Evolutionary conservation across 176 grass and related monocot species (phyloP).

Genomic region (Raddia guianensis): DNA sequence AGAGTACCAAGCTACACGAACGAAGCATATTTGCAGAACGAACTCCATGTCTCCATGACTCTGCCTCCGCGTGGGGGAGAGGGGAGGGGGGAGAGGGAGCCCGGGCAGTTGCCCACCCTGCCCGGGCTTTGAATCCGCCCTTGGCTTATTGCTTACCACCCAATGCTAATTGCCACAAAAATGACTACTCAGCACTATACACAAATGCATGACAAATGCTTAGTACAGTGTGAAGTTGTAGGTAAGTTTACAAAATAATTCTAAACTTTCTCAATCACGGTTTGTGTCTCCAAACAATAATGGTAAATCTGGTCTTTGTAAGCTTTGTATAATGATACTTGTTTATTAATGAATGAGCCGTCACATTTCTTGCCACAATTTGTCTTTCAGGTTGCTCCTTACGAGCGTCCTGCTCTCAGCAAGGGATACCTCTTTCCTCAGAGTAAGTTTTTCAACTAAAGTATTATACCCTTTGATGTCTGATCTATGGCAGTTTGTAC

Average conservation of each 20-base stretch:
- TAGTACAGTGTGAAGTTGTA: neutral
- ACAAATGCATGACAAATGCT: neutral
- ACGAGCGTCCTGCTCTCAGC: slow-evolving; percentile 95
- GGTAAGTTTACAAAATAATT: neutral
- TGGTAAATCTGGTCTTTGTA: neutral
- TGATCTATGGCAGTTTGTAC: neutral
- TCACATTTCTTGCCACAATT: slow-evolving; percentile 12
- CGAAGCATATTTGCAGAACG: too few relatives aligned
- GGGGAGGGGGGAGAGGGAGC: too few relatives aligned
- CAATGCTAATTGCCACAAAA: neutral
- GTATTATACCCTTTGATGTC: neutral
- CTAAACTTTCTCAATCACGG: neutral
- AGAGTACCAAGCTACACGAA: too few relatives aligned
- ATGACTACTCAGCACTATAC: neutral
- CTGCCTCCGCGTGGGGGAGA: too few relatives aligned
- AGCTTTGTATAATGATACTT: neutral
- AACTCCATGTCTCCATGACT: too few relatives aligned
- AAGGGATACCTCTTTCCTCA: slow-evolving; percentile 91
- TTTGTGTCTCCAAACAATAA: neutral
- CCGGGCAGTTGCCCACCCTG: too few relatives aligned
- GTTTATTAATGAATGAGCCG: neutral
- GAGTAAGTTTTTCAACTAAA: slow-evolving; percentile 49
- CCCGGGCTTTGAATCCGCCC: too few relatives aligned
- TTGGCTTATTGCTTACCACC: neutral
- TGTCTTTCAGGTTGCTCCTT: slow-evolving; percentile 82